These are phyloP conservation scores for Neopestalotiopsis sp. DNA, from an alignment of 2,329 filamentous ascomycete genomes.

Conservation along the genomic window DNA sequence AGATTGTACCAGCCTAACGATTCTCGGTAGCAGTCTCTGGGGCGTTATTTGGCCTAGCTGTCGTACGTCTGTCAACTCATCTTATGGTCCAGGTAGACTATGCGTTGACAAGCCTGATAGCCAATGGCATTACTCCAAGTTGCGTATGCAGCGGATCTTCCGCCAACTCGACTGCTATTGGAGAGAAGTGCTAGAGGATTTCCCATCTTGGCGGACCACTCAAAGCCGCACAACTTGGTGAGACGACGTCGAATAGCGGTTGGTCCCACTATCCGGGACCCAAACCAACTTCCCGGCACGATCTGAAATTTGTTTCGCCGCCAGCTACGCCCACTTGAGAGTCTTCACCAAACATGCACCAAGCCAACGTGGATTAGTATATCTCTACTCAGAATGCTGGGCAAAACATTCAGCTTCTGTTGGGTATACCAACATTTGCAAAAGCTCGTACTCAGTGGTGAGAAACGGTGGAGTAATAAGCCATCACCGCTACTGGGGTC, in stretches of 20 bases:
- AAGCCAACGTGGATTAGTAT: too few relatives aligned
- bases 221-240: not conserved
- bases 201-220: not conserved
- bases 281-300: not conserved
- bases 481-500: not conserved
- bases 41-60: not conserved
- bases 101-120: not conserved
- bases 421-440: too few relatives aligned
- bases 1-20: not conserved
- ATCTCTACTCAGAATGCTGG: too few relatives aligned
- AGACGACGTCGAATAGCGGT: not conserved
- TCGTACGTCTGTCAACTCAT: not conserved
- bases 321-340: not conserved
- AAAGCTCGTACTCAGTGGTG: too few relatives aligned
- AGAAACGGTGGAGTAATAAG: too few relatives aligned
- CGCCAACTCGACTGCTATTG: not conserved
- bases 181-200: not conserved
- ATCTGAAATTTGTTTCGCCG: not conserved
- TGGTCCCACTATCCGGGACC: not conserved
- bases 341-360: not conserved
- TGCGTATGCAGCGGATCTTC: slow-evolving; percentile 1
- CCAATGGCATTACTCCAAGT: not conserved
- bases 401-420: too few relatives aligned
- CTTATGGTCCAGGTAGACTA: not conserved
- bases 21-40: not conserved